Percentiles rank a stretch among this genome's conserved stretches.
phyloP scores from a whole-genome alignment of 768 basidiomycete genomes.

The Macrolepiota albuminosa region DNA sequence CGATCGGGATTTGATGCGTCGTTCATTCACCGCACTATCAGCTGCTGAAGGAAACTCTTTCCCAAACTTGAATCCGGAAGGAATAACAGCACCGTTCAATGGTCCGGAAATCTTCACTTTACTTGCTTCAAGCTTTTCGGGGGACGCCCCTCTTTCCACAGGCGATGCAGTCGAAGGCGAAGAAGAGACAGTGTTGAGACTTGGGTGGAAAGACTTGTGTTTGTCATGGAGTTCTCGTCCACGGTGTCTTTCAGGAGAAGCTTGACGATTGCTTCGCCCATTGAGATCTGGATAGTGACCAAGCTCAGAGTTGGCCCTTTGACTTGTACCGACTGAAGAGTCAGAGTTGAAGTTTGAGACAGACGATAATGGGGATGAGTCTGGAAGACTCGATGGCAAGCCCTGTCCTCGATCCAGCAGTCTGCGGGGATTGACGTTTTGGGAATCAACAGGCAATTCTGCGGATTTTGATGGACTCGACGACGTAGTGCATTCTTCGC shows the following conservation, averaged over 20 bases:
- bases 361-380: constrained; percentile 58
- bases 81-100: constrained; percentile 78
- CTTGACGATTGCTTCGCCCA: constrained; percentile 35
- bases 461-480: constrained; percentile 54
- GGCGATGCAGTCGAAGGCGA: constrained; percentile 39
- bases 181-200: constrained; percentile 42
- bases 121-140: constrained; percentile 49
- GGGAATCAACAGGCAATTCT: constrained; percentile 42
- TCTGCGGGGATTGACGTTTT: constrained; percentile 31
- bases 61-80: constrained; percentile 86
- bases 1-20: constrained; percentile 83
- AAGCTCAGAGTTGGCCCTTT: constrained; percentile 75
- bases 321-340: constrained; percentile 26
- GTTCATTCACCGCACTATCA: constrained; percentile 44
- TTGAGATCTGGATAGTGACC: constrained; percentile 72
- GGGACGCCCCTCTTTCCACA: constrained; percentile 47
- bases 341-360: constrained; percentile 41
- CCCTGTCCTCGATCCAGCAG: constrained; percentile 38
- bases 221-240: constrained; percentile 43
- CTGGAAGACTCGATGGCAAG: constrained; percentile 47
- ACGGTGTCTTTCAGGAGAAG: constrained; percentile 53
- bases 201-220: constrained; percentile 64
- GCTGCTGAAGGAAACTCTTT: constrained; percentile 54
- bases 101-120: constrained; percentile 90
- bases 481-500: constrained; percentile 35